Evolutionary conservation across 2,329 filamentous ascomycete genomes (phyloP).

Genomic region (Pseudocercospora cruenta): DNA sequence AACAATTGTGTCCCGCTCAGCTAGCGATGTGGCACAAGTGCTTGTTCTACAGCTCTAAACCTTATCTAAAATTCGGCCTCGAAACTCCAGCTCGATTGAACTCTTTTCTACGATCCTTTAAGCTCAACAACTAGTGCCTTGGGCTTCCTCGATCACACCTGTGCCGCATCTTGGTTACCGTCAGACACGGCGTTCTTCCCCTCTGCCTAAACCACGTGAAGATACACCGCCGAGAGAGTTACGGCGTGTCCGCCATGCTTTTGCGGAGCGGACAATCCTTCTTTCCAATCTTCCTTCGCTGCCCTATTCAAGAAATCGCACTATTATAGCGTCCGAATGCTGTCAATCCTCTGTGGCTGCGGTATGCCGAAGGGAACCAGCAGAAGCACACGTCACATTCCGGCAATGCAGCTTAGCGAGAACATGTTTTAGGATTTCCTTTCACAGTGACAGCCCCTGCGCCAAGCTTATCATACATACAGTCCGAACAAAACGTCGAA

Average conservation of each 20-base stretch:
- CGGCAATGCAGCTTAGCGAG: constrained; percentile 4
- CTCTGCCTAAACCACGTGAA: constrained; percentile 7
- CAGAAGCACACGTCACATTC: background rate
- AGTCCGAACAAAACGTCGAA: background rate
- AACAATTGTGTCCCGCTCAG: background rate
- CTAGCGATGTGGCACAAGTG: constrained; percentile 5
- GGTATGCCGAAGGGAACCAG: background rate
- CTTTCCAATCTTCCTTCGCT: background rate
- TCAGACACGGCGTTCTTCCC: constrained; percentile 5
- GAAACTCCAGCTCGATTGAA: background rate
- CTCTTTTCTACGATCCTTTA: background rate
- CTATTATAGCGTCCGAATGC: background rate
- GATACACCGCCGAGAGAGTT: constrained; percentile 10
- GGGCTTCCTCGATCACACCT: constrained; percentile 2
- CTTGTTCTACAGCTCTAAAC: constrained; percentile 3
- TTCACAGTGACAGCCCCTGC: background rate
- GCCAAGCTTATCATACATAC: background rate
- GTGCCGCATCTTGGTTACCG: constrained; percentile 4
- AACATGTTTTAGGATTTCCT: background rate
- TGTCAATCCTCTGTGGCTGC: background rate
- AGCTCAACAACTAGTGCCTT: constrained; percentile 1
- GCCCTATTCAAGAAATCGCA: background rate
- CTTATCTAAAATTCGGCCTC: constrained; percentile 5
- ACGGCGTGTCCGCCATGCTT: constrained; percentile 8
- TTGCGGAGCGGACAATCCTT: background rate